Conservation (phyloP, 345 rosid genomes). For the Camelina neglecta region DNA sequence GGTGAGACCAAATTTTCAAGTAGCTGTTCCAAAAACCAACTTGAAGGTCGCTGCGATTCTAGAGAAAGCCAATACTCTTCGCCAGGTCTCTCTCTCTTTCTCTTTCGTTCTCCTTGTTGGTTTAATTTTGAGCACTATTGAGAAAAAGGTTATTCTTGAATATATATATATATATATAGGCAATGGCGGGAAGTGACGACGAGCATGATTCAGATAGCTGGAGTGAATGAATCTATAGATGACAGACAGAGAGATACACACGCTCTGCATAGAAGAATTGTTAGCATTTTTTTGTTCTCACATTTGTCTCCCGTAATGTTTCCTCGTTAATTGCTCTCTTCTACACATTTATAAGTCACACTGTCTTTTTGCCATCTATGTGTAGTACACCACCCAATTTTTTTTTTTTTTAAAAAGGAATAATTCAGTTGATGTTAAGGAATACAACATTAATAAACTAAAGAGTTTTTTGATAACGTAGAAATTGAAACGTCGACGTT, state of each 20-base stretch:
- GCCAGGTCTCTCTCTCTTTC: conserved; percentile 70
- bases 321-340: background rate
- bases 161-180: conserved; percentile 47
- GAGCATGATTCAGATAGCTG: conserved; percentile 84
- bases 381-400: background rate
- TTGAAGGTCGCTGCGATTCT: conserved; percentile 89
- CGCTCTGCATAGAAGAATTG: background rate
- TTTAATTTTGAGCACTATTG: no score
- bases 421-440: no score
- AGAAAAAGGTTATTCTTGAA: background rate
- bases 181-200: conserved; percentile 92
- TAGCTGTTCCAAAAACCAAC: conserved; percentile 74
- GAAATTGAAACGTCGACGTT: no score
- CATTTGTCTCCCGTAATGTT: background rate
- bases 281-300: conserved; percentile 12
- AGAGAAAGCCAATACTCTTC: conserved; percentile 94
- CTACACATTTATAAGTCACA: background rate
- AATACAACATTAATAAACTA: no score
- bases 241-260: background rate
- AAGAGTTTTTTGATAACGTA: no score
- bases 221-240: conserved; percentile 56
- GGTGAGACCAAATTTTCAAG: conserved; percentile 67
- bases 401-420: no score
- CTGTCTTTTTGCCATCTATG: background rate
- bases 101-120: no score